phyloP scores from a whole-genome alignment of 805 yeast species.

The Isabelozyma pseudorhagii region DNA sequence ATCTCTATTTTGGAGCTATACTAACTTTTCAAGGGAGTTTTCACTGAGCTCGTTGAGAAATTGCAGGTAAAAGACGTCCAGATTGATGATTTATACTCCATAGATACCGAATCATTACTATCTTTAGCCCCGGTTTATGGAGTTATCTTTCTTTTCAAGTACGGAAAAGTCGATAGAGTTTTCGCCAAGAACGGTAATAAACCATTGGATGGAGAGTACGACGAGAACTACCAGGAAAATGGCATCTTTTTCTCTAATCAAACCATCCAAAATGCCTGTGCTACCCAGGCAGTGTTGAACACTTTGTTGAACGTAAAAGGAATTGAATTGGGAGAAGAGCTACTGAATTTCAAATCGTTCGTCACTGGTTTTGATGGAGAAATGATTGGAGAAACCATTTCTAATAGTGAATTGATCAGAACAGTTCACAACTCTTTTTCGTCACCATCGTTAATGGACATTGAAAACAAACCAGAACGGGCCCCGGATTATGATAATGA shows the following conservation, averaged over 20 bases:
- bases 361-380: slow-evolving; percentile 52
- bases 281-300: slow-evolving; percentile 68
- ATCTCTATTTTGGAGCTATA: background rate
- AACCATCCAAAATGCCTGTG: slow-evolving; percentile 66
- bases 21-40: slow-evolving; percentile 45
- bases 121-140: slow-evolving; percentile 49
- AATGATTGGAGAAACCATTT: slow-evolving; percentile 58
- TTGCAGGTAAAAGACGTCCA: slow-evolving; percentile 52
- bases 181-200: slow-evolving; percentile 21
- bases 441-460: slow-evolving; percentile 49
- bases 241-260: slow-evolving; percentile 61
- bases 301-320: slow-evolving; percentile 39
- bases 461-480: slow-evolving; percentile 31
- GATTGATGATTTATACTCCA: slow-evolving; percentile 54
- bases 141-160: slow-evolving; percentile 61
- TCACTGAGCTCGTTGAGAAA: slow-evolving; percentile 58
- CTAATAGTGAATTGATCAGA: slow-evolving; percentile 56
- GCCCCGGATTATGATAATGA: slow-evolving; percentile 31
- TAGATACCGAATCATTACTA: slow-evolving; percentile 43
- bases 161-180: slow-evolving; percentile 39
- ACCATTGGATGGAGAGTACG: slow-evolving; percentile 47
- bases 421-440: slow-evolving; percentile 60
- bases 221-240: slow-evolving; percentile 24
- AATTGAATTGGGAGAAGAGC: slow-evolving; percentile 47
- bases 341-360: slow-evolving; percentile 47